These are phyloP conservation scores for Fusarium kyushuense DNA, from an alignment of 2,329 filamentous ascomycete genomes.

Conservation along the genomic window DNA sequence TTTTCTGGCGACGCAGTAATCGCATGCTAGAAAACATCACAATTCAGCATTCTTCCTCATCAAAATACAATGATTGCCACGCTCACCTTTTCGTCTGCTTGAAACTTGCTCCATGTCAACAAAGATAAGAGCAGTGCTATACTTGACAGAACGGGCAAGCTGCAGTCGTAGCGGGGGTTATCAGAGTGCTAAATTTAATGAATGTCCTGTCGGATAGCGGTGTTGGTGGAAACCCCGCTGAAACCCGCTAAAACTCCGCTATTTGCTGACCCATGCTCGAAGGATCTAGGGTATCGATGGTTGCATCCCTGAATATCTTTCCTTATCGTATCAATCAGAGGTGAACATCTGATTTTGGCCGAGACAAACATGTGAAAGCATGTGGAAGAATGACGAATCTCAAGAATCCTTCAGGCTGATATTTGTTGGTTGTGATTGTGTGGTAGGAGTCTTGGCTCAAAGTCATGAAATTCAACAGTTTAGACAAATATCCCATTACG, in stretches of 20 bases:
- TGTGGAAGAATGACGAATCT: neutral
- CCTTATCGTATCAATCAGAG: slow-evolving; percentile 14
- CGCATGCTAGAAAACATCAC: slow-evolving; percentile 45
- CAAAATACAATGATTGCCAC: neutral
- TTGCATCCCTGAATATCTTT: slow-evolving; percentile 24
- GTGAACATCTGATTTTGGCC: neutral
- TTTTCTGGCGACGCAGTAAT: slow-evolving; percentile 56
- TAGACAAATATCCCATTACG: neutral
- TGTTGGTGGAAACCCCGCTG: slow-evolving; percentile 5
- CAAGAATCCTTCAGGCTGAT: neutral
- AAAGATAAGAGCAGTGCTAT: neutral
- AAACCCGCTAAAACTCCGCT: slow-evolving; percentile 13
- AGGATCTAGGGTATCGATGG: slow-evolving; percentile 6
- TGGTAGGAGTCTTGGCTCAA: neutral
- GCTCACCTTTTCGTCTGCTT: slow-evolving; percentile 40
- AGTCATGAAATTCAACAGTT: neutral
- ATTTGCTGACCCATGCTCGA: neutral
- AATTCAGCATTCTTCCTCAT: neutral
- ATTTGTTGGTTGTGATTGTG: neutral
- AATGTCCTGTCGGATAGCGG: slow-evolving; percentile 18
- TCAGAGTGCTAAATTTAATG: neutral
- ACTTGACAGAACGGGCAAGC: neutral
- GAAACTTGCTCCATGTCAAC: slow-evolving; percentile 21
- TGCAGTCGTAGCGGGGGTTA: slow-evolving; percentile 2
- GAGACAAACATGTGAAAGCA: neutral